Percentiles rank a stretch among this genome's conserved stretches.
phyloP scores from a whole-genome alignment of 1,139 yeast genomes.

The Martiniozyma asiatica region DNA sequence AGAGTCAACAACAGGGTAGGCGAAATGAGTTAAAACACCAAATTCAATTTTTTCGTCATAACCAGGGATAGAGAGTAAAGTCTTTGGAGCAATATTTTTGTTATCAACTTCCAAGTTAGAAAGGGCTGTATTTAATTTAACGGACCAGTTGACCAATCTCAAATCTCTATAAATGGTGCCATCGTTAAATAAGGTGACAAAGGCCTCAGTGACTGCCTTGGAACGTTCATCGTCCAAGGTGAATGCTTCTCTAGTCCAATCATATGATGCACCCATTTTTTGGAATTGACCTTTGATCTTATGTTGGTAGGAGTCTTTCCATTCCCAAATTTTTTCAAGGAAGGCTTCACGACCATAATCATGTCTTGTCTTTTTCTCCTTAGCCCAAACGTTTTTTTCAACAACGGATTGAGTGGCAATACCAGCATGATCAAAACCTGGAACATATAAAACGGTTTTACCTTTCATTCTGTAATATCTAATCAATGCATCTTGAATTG shows the following conservation, averaged over 20 bases:
- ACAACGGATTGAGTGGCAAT: slow-evolving; percentile 98
- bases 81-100: slow-evolving; percentile 75
- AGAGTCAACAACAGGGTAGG: slow-evolving; percentile 79
- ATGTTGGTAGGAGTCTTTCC: slow-evolving; percentile 90
- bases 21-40: slow-evolving; percentile 90
- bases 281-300: slow-evolving; percentile 78
- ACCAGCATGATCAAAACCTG: slow-evolving; percentile 99
- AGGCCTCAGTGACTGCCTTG: slow-evolving; percentile 81
- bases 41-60: slow-evolving; percentile 86
- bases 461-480: slow-evolving; percentile 97
- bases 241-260: slow-evolving; percentile 91
- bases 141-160: slow-evolving; percentile 94
- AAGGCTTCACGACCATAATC: slow-evolving; percentile 91
- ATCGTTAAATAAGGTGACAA: slow-evolving; percentile 83
- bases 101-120: slow-evolving; percentile 95
- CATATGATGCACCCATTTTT: slow-evolving; percentile 91
- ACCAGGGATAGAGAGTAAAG: slow-evolving; percentile 75
- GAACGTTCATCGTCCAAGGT: slow-evolving; percentile 74
- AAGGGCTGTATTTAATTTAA: slow-evolving; percentile 84
- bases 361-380: slow-evolving; percentile 82
- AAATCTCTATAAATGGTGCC: slow-evolving; percentile 92
- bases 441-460: slow-evolving; percentile 81
- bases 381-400: slow-evolving; percentile 89
- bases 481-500: slow-evolving; percentile 87
- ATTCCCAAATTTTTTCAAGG: slow-evolving; percentile 85